Percentiles rank a stretch among this genome's conserved stretches.
Conservation (phyloP, 306 rosid species). For the Spatholobus suberectus region DNA sequence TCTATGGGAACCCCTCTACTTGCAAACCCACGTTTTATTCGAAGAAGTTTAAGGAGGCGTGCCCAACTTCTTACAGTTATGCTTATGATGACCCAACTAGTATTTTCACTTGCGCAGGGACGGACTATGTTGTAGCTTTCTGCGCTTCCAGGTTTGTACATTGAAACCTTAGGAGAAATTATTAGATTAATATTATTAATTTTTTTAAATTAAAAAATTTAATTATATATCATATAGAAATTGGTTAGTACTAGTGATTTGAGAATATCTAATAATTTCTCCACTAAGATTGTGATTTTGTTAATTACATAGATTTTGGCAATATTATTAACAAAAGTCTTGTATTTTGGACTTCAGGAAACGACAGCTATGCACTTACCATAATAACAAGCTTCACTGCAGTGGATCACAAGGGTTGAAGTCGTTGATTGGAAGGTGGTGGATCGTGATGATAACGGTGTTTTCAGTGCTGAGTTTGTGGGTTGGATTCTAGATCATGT, state of each 20-base stretch:
- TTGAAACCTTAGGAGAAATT: too few relatives aligned
- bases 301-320: too few relatives aligned
- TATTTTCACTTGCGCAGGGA: constrained; percentile 73
- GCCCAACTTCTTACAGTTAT: constrained; percentile 87
- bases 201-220: too few relatives aligned
- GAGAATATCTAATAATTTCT: too few relatives aligned
- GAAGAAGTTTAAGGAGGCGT: constrained; percentile 75
- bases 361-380: constrained; percentile 70
- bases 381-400: constrained; percentile 65
- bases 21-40: constrained; percentile 86
- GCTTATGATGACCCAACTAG: constrained; percentile 92
- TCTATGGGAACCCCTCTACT: constrained; percentile 61
- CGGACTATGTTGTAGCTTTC: constrained; percentile 75
- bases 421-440: constrained; percentile 54
- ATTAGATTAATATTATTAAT: too few relatives aligned
- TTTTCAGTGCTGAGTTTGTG: constrained; percentile 42
- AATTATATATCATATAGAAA: too few relatives aligned
- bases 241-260: too few relatives aligned
- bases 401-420: constrained; percentile 61
- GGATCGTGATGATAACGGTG: constrained; percentile 39
- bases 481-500: constrained; percentile 26
- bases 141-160: constrained; percentile 73
- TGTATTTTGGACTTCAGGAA: constrained; percentile 56
- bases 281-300: too few relatives aligned
- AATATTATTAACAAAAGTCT: neutral